Evolutionary conservation across 2,329 filamentous ascomycete genomes (phyloP), one percentile per base, ranked within the genome.

Genomic region (Huntiella decipiens): DNA sequence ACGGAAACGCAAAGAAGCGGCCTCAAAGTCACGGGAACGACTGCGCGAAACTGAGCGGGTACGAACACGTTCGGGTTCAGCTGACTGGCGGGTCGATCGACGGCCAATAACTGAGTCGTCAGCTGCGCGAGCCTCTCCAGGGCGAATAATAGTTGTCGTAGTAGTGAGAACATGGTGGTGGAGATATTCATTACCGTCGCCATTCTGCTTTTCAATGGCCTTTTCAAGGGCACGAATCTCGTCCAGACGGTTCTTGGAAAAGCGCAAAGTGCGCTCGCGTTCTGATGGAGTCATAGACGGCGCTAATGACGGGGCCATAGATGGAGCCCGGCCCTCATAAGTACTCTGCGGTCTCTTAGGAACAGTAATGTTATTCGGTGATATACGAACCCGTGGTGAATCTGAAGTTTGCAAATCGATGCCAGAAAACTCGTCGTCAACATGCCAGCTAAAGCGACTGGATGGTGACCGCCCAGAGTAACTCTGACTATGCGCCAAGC

Each of bases 401-500:
- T 68, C 63, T 0, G 71, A 74, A 33, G 70, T 54, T 48, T 74
- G 70, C 36, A 74, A 49, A 48, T 74, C 71, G 37, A 65, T 63
- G 8, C 66, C 71, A 1, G 72, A 74, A 51, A 76, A 74, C 46
- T 76, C 72, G 4, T 66, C 65, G 32, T 75, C 71, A 5, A 73
- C 56, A 47, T 74, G 60, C 71, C 71, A 76, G 5, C 64, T 66
- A 47, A 66, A 70, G 52, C 65, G 68, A 56, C 69, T 72, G 44
- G 67, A 65, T 0, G 70, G 70, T 0, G 67, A 68, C 4, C 47
- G 47, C 1, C 47, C 44, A 16, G 34, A 43, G 19, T 49, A 49
- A 17, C 47, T 49, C 11, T 42, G 36, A 15, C 43, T 43, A 36
- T 49, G 44, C 0, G 38, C 43, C 11, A 49, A 36, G 5, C 37